Conservation (phyloP, 352 stramenopile genomes). For the Pythium coloratum region DNA sequence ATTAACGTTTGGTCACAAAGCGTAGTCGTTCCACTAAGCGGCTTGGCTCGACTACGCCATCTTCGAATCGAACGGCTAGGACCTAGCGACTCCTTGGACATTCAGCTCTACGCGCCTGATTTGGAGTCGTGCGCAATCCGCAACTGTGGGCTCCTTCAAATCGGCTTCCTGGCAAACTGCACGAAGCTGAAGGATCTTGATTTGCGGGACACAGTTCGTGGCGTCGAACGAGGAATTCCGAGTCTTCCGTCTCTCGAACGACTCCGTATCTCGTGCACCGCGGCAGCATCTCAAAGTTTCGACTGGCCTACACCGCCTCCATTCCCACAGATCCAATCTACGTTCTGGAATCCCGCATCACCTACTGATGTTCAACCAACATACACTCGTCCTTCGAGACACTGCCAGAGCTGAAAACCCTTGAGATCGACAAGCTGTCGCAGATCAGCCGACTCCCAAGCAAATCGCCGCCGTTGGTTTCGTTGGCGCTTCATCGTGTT, state of each 20-base stretch:
- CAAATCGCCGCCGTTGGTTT: neutral
- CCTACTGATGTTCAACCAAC: neutral
- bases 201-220: conserved; percentile 9
- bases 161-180: conserved; percentile 2
- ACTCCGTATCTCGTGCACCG: conserved; percentile 10
- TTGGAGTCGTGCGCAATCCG: conserved; percentile 7
- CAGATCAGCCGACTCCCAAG: neutral
- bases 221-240: neutral
- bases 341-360: conserved; percentile 13
- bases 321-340: neutral
- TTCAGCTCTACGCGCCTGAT: conserved; percentile 7
- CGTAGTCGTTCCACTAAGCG: neutral
- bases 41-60: neutral
- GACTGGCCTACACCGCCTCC: neutral
- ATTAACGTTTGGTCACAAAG: conserved; percentile 11
- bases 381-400: neutral
- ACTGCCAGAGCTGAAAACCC: neutral
- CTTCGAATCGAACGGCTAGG: conserved; percentile 5
- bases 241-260: neutral
- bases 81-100: neutral
- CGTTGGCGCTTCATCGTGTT: conserved; percentile 8
- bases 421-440: conserved; percentile 14
- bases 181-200: conserved; percentile 1
- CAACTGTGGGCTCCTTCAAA: conserved; percentile 10
- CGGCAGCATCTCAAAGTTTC: neutral